A percentile compares a stretch with the other conserved stretches of the same genome.
Evolutionary conservation across 768 basidiomycete genomes (phyloP).

Genomic region (Austroboletus eburneus): DNA sequence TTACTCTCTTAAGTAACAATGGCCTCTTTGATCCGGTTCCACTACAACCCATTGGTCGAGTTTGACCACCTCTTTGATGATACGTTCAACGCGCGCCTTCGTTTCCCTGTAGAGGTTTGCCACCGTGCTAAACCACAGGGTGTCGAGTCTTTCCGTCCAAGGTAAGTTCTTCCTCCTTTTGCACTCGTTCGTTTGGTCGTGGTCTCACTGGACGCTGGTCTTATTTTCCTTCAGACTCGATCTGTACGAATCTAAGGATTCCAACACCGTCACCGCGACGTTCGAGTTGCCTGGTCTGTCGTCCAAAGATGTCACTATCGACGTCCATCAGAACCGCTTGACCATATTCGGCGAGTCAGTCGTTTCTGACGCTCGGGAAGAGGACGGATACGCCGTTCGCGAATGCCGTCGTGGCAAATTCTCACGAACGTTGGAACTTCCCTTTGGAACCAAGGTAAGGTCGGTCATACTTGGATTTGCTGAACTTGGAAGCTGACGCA

Average conservation of each 20-base stretch:
- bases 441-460: too few species aligned
- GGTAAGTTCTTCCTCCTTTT: constrained; percentile 1
- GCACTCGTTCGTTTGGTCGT: too few species aligned
- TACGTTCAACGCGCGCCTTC: constrained; percentile 4
- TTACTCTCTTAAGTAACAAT: neutral
- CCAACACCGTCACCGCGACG: constrained; percentile 44
- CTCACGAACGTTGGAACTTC: too few species aligned
- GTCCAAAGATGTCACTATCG: constrained; percentile 45
- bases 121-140: neutral
- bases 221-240: constrained; percentile 33
- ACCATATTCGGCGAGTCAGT: too few species aligned
- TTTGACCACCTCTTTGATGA: constrained; percentile 3
- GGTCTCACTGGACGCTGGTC: neutral
- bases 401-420: too few species aligned
- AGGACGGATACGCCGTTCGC: too few species aligned
- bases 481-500: too few species aligned
- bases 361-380: too few species aligned
- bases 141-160: constrained; percentile 13
- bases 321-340: constrained; percentile 7
- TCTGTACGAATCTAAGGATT: constrained; percentile 39
- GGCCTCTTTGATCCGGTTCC: constrained; percentile 4
- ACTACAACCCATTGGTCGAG: neutral
- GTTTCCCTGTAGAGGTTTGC: neutral
- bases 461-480: neutral
- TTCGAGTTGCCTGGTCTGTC: too few species aligned